phyloP scores from a whole-genome alignment of 2,329 filamentous ascomycete genomes.

The Elsinoe perseae region DNA sequence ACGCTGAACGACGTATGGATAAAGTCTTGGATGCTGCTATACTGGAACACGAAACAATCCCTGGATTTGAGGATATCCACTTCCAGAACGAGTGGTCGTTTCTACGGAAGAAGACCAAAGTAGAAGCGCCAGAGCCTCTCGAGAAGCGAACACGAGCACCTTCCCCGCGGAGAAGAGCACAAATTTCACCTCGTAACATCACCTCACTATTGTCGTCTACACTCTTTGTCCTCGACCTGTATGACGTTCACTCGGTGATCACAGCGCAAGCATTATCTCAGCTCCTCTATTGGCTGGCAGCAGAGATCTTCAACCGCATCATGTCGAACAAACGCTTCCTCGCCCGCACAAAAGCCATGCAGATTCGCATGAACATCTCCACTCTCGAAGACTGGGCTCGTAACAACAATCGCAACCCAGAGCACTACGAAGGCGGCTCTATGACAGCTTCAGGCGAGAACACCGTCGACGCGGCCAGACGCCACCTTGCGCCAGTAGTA shows the following conservation, averaged over 20 bases:
- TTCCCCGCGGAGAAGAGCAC: slow-evolving; percentile 84
- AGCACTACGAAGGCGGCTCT: slow-evolving; percentile 90
- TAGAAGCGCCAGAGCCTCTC: slow-evolving; percentile 73
- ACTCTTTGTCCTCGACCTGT: slow-evolving; percentile 93
- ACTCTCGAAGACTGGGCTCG: slow-evolving; percentile 93
- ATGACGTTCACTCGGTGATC: slow-evolving; percentile 97
- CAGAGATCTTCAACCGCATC: slow-evolving; percentile 94
- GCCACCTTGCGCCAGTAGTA: slow-evolving; percentile 81
- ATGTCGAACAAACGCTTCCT: slow-evolving; percentile 95
- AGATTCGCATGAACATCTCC: slow-evolving; percentile 98
- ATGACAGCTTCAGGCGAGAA: slow-evolving; percentile 78
- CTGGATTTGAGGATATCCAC: slow-evolving; percentile 89
- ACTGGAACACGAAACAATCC: slow-evolving; percentile 96
- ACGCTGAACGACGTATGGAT: slow-evolving; percentile 91
- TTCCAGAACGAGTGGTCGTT: slow-evolving; percentile 99
- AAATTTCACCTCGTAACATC: slow-evolving; percentile 87
- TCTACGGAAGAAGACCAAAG: slow-evolving; percentile 82
- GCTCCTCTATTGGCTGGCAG: slow-evolving; percentile 89
- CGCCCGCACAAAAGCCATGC: slow-evolving; percentile 96
- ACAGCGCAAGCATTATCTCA: slow-evolving; percentile 85
- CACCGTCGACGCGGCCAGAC: slow-evolving; percentile 73
- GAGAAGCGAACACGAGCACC: slow-evolving; percentile 89
- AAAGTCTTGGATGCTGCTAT: slow-evolving; percentile 90
- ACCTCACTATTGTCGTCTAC: slow-evolving; percentile 93
- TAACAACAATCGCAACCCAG: slow-evolving; percentile 83